Conservation (phyloP, 163 green algal species). For the Scenedesmus sp. region DNA sequence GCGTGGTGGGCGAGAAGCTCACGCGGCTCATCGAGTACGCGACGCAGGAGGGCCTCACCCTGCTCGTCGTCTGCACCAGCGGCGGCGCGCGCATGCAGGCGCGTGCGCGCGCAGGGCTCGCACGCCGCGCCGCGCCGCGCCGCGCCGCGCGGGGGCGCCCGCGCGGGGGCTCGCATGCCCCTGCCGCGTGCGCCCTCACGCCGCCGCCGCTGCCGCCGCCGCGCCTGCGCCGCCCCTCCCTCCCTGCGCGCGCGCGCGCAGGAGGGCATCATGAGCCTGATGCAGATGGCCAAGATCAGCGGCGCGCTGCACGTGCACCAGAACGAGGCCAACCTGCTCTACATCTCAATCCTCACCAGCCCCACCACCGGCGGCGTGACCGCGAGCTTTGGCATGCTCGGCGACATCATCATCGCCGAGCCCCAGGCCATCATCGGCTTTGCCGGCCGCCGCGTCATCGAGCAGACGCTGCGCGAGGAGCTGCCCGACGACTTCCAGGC, state of each 20-base stretch:
- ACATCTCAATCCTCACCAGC: conserved; percentile 75
- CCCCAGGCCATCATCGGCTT: conserved; percentile 81
- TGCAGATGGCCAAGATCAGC: conserved; percentile 78
- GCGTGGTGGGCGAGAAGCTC: conserved; percentile 82
- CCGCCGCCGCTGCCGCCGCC: no score
- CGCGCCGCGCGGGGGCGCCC: no score
- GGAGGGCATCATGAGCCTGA: conserved; percentile 55
- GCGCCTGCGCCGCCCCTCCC: not conserved
- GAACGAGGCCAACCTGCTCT: conserved; percentile 73
- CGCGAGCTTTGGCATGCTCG: conserved; percentile 78
- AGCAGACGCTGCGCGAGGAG: conserved; percentile 73
- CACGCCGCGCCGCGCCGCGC: no score
- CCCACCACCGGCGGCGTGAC: conserved; percentile 80
- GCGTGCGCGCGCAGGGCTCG: not conserved
- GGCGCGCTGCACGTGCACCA: conserved; percentile 75
- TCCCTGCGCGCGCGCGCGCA: not conserved
- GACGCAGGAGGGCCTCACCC: conserved; percentile 66
- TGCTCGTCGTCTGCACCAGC: conserved; percentile 74
- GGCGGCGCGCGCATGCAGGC: conserved; percentile 77
- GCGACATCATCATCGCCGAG: conserved; percentile 78
- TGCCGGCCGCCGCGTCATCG: conserved; percentile 78
- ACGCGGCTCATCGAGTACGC: conserved; percentile 77
- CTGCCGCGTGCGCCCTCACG: no score
- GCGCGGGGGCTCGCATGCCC: no score
- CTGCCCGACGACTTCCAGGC: conserved; percentile 76